Evolutionary conservation across 208 protist genomes (phyloP).

Genomic region (Porcisia deanei): DNA sequence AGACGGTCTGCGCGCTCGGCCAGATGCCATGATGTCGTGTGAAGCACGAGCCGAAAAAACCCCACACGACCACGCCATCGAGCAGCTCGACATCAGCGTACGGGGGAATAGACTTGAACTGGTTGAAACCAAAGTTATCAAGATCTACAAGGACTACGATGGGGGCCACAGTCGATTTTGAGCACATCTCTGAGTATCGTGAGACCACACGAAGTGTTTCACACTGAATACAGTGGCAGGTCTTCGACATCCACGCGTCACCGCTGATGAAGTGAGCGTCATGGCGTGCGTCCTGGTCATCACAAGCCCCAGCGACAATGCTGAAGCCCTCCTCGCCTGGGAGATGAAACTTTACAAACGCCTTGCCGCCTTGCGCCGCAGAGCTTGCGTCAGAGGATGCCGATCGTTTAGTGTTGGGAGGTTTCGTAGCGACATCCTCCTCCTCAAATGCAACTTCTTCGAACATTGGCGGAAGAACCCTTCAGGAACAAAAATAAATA

Average conservation of each 20-base stretch:
- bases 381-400: background rate
- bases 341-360: constrained; percentile 47
- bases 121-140: constrained; percentile 90
- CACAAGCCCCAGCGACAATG: constrained; percentile 57
- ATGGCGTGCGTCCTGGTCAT: constrained; percentile 37
- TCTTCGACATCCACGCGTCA: constrained; percentile 68
- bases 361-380: background rate
- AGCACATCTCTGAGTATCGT: constrained; percentile 25
- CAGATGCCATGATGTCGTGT: constrained; percentile 64
- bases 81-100: constrained; percentile 30
- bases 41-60: constrained; percentile 90
- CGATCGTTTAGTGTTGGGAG: background rate
- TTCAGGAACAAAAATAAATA: background rate
- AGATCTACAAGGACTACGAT: constrained; percentile 84
- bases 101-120: constrained; percentile 75
- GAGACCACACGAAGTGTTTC: constrained; percentile 60
- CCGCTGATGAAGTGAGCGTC: constrained; percentile 67
- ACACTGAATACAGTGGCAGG: constrained; percentile 80
- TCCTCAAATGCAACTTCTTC: constrained; percentile 51
- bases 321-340: constrained; percentile 69
- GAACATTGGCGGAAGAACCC: constrained; percentile 33
- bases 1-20: constrained; percentile 65
- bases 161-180: background rate
- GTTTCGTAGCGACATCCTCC: background rate
- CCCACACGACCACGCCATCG: constrained; percentile 76